Base-by-base conservation (phyloP, 805 yeast genomes). In the Spathaspora arborariae region DNA sequence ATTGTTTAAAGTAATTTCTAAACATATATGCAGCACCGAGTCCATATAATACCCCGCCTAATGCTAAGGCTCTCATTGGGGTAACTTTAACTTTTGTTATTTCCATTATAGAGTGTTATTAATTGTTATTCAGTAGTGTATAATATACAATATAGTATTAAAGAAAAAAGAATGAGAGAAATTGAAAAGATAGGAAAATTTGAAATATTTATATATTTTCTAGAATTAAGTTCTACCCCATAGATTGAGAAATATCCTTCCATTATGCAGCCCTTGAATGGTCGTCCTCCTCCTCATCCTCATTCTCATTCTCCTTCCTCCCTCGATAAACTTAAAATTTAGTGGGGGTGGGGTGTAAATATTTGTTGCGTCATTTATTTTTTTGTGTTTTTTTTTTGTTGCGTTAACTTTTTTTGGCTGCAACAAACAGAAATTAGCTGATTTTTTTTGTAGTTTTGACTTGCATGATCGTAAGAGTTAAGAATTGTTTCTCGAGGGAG, bases 41-140 rank as follows among this genome's bases (percentile, higher is more conserved):
- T 5, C 67, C 69, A 49, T 69, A 68, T 30, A 53, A 56, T 20
- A 51, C 45, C 35, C 70, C 70, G 24, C 74, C 74, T 24, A 57
- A 48, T 8, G 59, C 33, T 21, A 70, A 57, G 7, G 71, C 71
- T 54, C 52, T 56, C 22, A 47, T 35, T 33, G 64, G 63, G 33
- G 57, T 40, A 8, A 48, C 22, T 36, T 20, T 39, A 13, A 13
- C 21, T 20, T 26, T 24, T 27, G 33, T 10, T 15, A 47, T 39
- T 36, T 43, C 13, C 27, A 21, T 34, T 20, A 15, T 16, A 27
- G 19, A 24, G 8, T 26, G 18, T 36, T 15, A 8, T 37, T 38
- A 8, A 27, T 30, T 21, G 15, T 44, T 39, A 7, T n/a, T 5
- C n/a, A 19, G 11, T n/a, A 3, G n/a, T 1, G 21, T 4, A 30